Conservation (phyloP, 2,329 filamentous ascomycete genomes). For the Myriosclerotinia duriaeana region DNA sequence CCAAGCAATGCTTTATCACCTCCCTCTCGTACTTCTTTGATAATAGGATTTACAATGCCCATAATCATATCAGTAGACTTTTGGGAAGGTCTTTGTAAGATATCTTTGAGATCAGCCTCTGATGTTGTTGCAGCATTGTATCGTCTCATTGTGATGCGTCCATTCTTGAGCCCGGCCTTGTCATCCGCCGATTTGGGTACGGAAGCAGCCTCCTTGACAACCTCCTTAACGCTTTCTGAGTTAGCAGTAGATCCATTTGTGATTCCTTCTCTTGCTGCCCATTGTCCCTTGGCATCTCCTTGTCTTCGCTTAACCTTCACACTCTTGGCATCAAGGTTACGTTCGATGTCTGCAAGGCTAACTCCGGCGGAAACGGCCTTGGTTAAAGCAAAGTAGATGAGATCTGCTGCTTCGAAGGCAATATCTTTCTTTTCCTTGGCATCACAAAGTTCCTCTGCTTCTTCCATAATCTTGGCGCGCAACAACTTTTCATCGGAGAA, state of each 20-base stretch:
- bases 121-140: constrained; percentile 67
- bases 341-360: constrained; percentile 83
- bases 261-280: constrained; percentile 80
- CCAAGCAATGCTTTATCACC: constrained; percentile 87
- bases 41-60: constrained; percentile 86
- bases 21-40: constrained; percentile 77
- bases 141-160: constrained; percentile 78
- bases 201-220: constrained; percentile 48
- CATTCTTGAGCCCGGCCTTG: constrained; percentile 48
- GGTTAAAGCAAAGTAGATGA: constrained; percentile 93
- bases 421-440: constrained; percentile 79
- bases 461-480: constrained; percentile 96
- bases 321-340: constrained; percentile 89
- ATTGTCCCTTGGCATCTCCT: constrained; percentile 92
- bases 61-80: constrained; percentile 93
- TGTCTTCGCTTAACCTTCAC: constrained; percentile 91
- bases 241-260: constrained; percentile 36
- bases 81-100: constrained; percentile 85
- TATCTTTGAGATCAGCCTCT: constrained; percentile 65
- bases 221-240: constrained; percentile 42
- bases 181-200: constrained; percentile 54
- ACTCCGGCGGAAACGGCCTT: constrained; percentile 86
- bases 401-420: constrained; percentile 90
- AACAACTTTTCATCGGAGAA: constrained; percentile 90
- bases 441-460: constrained; percentile 91